These are phyloP conservation scores for Pyrus hybrid DNA, from an alignment of 331 rosid genomes.

Conservation along the genomic window DNA sequence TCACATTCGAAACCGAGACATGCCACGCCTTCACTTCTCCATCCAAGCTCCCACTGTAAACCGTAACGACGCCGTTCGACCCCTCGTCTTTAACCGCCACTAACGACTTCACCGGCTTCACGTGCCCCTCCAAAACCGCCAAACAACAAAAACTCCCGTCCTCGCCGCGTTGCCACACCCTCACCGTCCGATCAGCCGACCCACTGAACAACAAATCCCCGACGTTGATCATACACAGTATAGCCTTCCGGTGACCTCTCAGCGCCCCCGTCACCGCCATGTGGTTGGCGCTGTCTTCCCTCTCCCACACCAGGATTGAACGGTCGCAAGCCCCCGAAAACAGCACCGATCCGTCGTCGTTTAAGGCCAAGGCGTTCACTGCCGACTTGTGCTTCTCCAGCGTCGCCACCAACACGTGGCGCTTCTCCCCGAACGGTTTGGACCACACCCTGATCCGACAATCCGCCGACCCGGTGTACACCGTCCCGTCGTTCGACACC, in stretches of 20 bases:
- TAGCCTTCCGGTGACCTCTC: conserved; percentile 43
- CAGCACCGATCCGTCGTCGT: conserved; percentile 40
- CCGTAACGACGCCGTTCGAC: conserved; percentile 21
- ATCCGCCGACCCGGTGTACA: conserved; percentile 49
- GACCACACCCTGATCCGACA: conserved; percentile 34
- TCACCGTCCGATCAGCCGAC: conserved; percentile 45
- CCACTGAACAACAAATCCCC: conserved; percentile 36
- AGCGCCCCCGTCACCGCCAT: conserved; percentile 46
- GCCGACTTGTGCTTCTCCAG: conserved; percentile 48
- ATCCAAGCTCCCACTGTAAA: conserved; percentile 38
- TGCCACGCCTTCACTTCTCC: conserved; percentile 46
- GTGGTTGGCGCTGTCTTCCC: conserved; percentile 41
- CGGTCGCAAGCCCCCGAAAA: conserved; percentile 52
- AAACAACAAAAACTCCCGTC: conserved; percentile 34
- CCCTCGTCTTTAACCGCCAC: conserved; percentile 13
- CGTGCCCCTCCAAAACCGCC: conserved; percentile 33
- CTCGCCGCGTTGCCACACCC: conserved; percentile 37
- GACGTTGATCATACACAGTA: conserved; percentile 34
- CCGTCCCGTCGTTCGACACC: conserved; percentile 31
- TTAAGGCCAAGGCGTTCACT: conserved; percentile 40
- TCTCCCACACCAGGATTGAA: conserved; percentile 51
- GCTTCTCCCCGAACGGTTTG: conserved; percentile 23
- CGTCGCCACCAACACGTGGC: conserved; percentile 33
- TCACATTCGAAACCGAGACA: conserved; percentile 15
- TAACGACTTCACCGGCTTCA: conserved; percentile 38